These are phyloP conservation scores for Basipetospora chlamydospora DNA, from an alignment of 2,329 filamentous ascomycete genomes.

Conservation along the genomic window DNA sequence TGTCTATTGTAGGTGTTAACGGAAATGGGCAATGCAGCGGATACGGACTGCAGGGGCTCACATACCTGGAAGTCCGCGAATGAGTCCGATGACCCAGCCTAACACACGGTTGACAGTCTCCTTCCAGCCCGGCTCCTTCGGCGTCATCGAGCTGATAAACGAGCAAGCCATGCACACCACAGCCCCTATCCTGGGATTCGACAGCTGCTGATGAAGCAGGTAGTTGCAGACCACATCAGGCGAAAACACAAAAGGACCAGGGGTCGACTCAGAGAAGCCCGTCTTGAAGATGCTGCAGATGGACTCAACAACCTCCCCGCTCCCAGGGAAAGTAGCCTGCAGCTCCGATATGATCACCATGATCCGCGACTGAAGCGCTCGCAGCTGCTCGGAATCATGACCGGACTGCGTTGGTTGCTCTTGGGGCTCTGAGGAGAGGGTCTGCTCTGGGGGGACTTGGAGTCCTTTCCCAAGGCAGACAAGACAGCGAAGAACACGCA, in stretches of 20 bases:
- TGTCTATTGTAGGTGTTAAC: constrained; percentile 26
- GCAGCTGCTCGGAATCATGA: constrained; percentile 10
- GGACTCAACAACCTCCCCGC: constrained; percentile 55
- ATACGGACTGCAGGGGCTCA: not conserved
- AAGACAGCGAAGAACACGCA: constrained; percentile 51
- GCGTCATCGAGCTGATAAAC: constrained; percentile 44
- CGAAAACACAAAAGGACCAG: constrained; percentile 65
- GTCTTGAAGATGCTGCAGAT: constrained; percentile 58
- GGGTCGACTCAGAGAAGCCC: constrained; percentile 60
- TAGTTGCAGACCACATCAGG: constrained; percentile 51
- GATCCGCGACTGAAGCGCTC: constrained; percentile 28
- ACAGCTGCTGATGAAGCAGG: constrained; percentile 40
- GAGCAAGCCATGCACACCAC: constrained; percentile 59
- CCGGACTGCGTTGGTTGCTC: constrained; percentile 6
- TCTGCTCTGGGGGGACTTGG: constrained; percentile 56
- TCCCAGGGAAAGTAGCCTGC: constrained; percentile 37
- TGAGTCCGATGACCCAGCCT: constrained; percentile 46
- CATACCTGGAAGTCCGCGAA: constrained; percentile 47
- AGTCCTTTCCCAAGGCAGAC: constrained; percentile 57
- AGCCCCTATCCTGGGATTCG: constrained; percentile 52
- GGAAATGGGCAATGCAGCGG: not conserved
- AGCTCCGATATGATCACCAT: constrained; percentile 31
- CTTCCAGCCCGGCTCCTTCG: not conserved
- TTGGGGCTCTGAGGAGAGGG: too few relatives aligned
- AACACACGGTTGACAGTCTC: constrained; percentile 36